phyloP scores from a whole-genome alignment of 2,329 filamentous ascomycete genomes.

The Fusarium devonianum region DNA sequence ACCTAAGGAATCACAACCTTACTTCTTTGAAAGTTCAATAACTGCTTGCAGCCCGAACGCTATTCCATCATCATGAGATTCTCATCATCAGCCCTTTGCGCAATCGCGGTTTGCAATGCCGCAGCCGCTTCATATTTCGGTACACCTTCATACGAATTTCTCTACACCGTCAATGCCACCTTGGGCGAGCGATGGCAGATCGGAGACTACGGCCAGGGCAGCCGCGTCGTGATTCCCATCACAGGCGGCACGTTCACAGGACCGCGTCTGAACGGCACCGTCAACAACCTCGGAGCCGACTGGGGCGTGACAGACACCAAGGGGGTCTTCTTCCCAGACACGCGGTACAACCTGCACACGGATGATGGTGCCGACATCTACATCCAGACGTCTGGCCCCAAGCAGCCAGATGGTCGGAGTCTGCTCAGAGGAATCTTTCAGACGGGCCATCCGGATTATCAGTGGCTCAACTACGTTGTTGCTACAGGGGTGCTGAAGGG shows the following conservation, averaged over 20 bases:
- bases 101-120: background rate
- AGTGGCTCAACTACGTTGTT: constrained; percentile 49
- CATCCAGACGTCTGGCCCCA: constrained; percentile 47
- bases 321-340: constrained; percentile 49
- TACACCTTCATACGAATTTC: constrained; percentile 30
- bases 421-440: constrained; percentile 45
- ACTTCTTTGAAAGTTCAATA: no score
- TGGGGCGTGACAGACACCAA: constrained; percentile 48
- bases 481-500: constrained; percentile 35
- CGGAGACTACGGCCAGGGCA: constrained; percentile 34
- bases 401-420: constrained; percentile 44
- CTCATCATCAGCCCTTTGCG: background rate
- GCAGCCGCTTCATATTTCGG: constrained; percentile 25
- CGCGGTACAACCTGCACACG: constrained; percentile 50
- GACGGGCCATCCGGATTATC: constrained; percentile 45
- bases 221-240: constrained; percentile 44
- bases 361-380: constrained; percentile 49
- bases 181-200: constrained; percentile 34
- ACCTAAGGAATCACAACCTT: no score
- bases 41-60: no score
- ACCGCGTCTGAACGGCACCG: constrained; percentile 44
- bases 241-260: constrained; percentile 48
- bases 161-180: constrained; percentile 35
- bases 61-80: constrained; percentile 22
- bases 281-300: constrained; percentile 46